Evolutionary conservation across 441 rosid genomes (phyloP).

Genomic region (Hypseocharis bilobata): DNA sequence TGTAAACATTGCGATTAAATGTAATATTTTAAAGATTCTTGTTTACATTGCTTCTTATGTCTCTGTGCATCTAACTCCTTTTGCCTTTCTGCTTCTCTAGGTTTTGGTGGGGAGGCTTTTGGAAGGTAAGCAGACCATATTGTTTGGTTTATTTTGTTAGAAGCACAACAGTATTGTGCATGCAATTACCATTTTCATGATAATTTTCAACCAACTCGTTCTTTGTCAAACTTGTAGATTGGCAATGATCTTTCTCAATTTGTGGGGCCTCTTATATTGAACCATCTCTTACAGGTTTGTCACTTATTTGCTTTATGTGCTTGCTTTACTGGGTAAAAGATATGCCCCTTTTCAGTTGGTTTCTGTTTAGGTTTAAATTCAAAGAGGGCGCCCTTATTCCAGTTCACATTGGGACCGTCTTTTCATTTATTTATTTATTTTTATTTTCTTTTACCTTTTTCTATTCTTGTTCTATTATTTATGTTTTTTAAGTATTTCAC

Average conservation of each 20-base stretch:
- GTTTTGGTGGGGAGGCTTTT: slow-evolving; percentile 98
- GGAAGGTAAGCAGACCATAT: slow-evolving; percentile 60
- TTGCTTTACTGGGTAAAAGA: slow-evolving; percentile 12
- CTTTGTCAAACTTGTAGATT: slow-evolving; percentile 41
- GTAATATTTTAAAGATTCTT: neutral
- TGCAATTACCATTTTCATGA: neutral
- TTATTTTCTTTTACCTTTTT: too few relatives aligned
- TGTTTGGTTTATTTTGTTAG: slow-evolving; percentile 10
- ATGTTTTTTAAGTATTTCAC: slow-evolving; percentile 2
- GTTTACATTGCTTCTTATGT: neutral
- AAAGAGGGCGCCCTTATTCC: slow-evolving; percentile 1
- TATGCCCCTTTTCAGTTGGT: slow-evolving; percentile 3
- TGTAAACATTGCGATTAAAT: neutral
- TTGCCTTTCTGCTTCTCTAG: slow-evolving; percentile 32
- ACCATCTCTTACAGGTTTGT: slow-evolving; percentile 75
- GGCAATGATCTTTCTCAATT: slow-evolving; percentile 91
- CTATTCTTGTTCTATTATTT: slow-evolving; percentile 1
- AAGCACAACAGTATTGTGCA: slow-evolving; percentile 6
- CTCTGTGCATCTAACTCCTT: slow-evolving; percentile 12
- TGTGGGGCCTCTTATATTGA: slow-evolving; percentile 85
- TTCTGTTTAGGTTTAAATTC: neutral
- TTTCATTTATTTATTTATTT: too few relatives aligned
- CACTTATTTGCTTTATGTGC: slow-evolving; percentile 11
- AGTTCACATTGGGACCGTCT: too few relatives aligned
- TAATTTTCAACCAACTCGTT: slow-evolving; percentile 14